phyloP scores from a whole-genome alignment of 2,329 filamentous ascomycete species.

The Mollisia scopiformis region DNA sequence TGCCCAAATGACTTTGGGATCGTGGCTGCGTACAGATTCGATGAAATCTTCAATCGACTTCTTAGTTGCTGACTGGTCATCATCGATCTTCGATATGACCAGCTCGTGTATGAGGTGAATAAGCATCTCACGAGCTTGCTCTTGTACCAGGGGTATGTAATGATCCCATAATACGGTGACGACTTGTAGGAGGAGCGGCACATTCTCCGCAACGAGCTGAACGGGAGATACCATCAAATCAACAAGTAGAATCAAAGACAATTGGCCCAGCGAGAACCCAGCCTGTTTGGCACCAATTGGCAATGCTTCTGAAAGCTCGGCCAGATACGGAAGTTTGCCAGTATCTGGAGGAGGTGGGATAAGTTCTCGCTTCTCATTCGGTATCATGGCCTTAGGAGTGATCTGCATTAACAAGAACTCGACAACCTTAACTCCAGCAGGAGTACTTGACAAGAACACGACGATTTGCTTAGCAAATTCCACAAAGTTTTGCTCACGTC shows the following conservation, averaged over 20 bases:
- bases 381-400: slow-evolving; percentile 95
- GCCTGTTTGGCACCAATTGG: slow-evolving; percentile 90
- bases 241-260: slow-evolving; percentile 90
- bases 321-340: slow-evolving; percentile 81
- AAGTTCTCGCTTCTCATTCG: slow-evolving; percentile 76
- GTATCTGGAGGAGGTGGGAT: slow-evolving; percentile 74
- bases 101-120: slow-evolving; percentile 97
- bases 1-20: slow-evolving; percentile 84
- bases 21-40: slow-evolving; percentile 82
- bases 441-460: slow-evolving; percentile 89
- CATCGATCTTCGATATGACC: slow-evolving; percentile 79
- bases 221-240: slow-evolving; percentile 95
- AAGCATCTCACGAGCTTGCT: slow-evolving; percentile 96
- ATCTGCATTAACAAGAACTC: slow-evolving; percentile 93
- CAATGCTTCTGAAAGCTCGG: slow-evolving; percentile 77
- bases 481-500: slow-evolving; percentile 96
- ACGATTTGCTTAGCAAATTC: slow-evolving; percentile 98
- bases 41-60: slow-evolving; percentile 84
- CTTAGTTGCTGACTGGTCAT: slow-evolving; percentile 64
- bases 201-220: slow-evolving; percentile 74
- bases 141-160: slow-evolving; percentile 91
- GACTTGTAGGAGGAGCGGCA: slow-evolving; percentile 87
- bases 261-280: slow-evolving; percentile 88
- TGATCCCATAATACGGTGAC: slow-evolving; percentile 97
- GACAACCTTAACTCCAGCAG: slow-evolving; percentile 84